Base-by-base conservation (phyloP, 2,329 filamentous ascomycete species). In the Alternaria arbusti region DNA sequence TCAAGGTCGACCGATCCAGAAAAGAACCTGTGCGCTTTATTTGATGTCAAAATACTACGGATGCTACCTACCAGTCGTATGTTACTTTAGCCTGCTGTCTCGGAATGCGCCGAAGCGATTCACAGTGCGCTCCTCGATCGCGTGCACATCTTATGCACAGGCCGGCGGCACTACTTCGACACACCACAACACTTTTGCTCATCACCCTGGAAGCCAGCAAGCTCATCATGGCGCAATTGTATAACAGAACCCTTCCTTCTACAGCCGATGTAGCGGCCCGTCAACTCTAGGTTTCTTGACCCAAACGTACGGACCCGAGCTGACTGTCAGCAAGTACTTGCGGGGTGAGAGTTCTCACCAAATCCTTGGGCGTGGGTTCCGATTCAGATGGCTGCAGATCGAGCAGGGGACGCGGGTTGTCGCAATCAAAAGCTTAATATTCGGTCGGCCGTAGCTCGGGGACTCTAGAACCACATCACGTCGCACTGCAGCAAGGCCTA, bases 1-100 rank as follows among this genome's bases (percentile, higher is more conserved):
- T 87, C 9, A 83, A 80, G 30, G 83, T 88, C 0, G 77, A 86
- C 63, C 74, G 84, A 7, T 66, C 60, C 1, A 64, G 67, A 32
- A 66, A 54, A 46, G 54, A 66, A 12, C 67, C 65, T 5, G 65
- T 68, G 9, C 46, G 36, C 10, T 66, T 64, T 15, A 30, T 17
- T 11, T 50, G 45, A 54, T 17, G 23, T 43, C 3, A 17, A 11
- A 22, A 15, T 22, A 44, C 20, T 12, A n/a, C 5, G 5, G 26
- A 22, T 54, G 11, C 20, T 6, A 40, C 45, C 26, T 22, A 32
- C 20, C 22, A 15, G 28, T 20, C 20, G 20, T n/a, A 23, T 13
- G 22, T 25, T 23, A n/a, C 22, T 47, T 20, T 22, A 45, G 40
- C 25, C 15, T 23, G 9, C 36, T 30, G 40, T 26, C 15, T 23